Percentiles rank a stretch among this genome's conserved stretches.
Conservation (phyloP, 1,284 basidiomycete species). For the Trichosporon sp. region DNA sequence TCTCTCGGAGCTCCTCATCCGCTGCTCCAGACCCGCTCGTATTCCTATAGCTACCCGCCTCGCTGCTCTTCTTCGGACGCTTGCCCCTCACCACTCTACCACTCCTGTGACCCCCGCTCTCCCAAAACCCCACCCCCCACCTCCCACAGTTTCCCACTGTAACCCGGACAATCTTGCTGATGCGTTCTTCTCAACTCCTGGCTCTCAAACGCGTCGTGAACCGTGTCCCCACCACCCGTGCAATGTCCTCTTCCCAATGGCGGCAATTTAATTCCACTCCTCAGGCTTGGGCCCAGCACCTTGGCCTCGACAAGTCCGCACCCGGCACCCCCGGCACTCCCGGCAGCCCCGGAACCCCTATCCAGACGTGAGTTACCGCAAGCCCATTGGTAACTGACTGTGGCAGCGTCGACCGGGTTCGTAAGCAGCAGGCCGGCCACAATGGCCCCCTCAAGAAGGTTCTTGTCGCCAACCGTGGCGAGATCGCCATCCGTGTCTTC, state of each 20-base stretch:
- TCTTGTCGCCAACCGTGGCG: constrained; percentile 92
- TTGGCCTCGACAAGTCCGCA: constrained; percentile 33
- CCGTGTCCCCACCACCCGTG: background rate
- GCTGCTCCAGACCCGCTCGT: background rate
- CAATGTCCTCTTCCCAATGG: background rate
- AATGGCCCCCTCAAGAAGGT: constrained; percentile 87
- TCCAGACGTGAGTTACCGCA: constrained; percentile 36
- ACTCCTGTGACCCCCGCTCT: background rate
- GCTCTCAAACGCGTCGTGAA: background rate
- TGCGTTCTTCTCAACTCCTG: constrained; percentile 3
- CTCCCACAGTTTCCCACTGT: background rate
- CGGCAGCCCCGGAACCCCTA: constrained; percentile 23
- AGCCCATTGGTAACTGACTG: background rate
- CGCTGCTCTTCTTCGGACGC: background rate
- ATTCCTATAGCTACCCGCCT: background rate
- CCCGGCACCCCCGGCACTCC: constrained; percentile 38
- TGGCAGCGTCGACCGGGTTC: constrained; percentile 80
- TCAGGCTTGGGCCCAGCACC: constrained; percentile 41
- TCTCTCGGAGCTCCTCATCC: background rate
- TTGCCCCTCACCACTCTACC: background rate
- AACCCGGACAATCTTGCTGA: background rate
- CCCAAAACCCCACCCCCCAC: background rate
- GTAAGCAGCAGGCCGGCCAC: constrained; percentile 85
- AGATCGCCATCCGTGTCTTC: constrained; percentile 99
- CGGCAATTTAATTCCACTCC: background rate